These are phyloP conservation scores for Penicillium crystallinum DNA, from an alignment of 495 filamentous ascomycete genomes.

Conservation along the genomic window DNA sequence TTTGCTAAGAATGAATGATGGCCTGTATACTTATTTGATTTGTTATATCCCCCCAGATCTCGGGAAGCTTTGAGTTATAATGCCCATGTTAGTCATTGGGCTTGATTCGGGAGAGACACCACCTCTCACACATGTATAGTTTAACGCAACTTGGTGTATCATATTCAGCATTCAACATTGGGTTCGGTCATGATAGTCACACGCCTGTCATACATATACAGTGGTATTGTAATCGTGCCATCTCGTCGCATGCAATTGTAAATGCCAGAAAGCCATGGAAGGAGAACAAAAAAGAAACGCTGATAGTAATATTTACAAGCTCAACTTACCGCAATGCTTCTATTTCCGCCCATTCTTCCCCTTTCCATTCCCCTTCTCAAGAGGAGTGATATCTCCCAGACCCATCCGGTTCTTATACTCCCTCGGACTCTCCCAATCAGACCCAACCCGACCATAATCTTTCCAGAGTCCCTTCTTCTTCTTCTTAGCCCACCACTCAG, in stretches of 20 bases:
- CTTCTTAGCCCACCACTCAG: slow-evolving; percentile 66
- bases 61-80: slow-evolving; percentile 4
- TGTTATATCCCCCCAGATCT: neutral
- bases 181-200: neutral
- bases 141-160: slow-evolving; percentile 13
- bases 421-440: slow-evolving; percentile 65
- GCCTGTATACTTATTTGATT: slow-evolving; percentile 16
- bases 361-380: neutral
- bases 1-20: slow-evolving; percentile 42
- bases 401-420: slow-evolving; percentile 75
- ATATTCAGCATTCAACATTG: slow-evolving; percentile 8
- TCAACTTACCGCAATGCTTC: neutral
- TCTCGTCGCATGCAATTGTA: slow-evolving; percentile 12
- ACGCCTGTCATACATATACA: neutral
- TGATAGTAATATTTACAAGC: neutral
- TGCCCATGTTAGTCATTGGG: slow-evolving; percentile 9
- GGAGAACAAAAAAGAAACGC: neutral
- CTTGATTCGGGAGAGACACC: neutral
- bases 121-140: slow-evolving; percentile 11
- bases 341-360: slow-evolving; percentile 38
- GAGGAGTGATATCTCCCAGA: slow-evolving; percentile 20
- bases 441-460: slow-evolving; percentile 36
- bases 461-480: slow-evolving; percentile 76
- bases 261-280: neutral
- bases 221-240: slow-evolving; percentile 4